Evolutionary conservation across 495 filamentous ascomycete genomes (phyloP).

Genomic region (Pseudevernia furfuracea): DNA sequence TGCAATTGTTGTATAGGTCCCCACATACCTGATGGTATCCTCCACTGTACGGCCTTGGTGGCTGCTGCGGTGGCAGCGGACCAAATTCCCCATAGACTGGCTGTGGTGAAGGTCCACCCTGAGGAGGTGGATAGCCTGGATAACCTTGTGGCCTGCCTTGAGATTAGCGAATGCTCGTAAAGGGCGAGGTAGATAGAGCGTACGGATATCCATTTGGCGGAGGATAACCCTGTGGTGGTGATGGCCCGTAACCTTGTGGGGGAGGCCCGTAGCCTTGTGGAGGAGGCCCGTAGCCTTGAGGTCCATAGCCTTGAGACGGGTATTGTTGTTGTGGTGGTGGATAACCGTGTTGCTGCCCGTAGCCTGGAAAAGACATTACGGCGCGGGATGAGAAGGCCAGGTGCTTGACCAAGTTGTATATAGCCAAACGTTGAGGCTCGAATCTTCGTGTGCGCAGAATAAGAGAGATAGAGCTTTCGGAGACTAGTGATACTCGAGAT

Average conservation of each 20-base stretch:
- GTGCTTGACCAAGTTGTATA: not conserved
- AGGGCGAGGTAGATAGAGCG: not conserved
- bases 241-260: constrained; percentile 21
- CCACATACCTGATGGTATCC: constrained; percentile 38
- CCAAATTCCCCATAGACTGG: constrained; percentile 43
- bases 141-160: constrained; percentile 22
- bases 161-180: constrained; percentile 1
- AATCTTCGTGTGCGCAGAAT: not conserved
- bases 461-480: not conserved
- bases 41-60: constrained; percentile 34
- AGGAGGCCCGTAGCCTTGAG: too few species aligned
- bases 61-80: constrained; percentile 32
- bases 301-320: constrained; percentile 34
- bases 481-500: not conserved
- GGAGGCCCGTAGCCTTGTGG: constrained; percentile 27
- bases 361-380: constrained; percentile 45
- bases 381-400: not conserved
- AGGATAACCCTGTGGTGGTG: constrained; percentile 20
- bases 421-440: not conserved
- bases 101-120: constrained; percentile 28
- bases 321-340: constrained; percentile 37
- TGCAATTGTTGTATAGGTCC: constrained; percentile 16
- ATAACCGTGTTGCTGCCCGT: constrained; percentile 39
- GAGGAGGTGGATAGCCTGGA: constrained; percentile 42
- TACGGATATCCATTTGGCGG: constrained; percentile 22